Percentiles rank a stretch among this genome's conserved stretches.
phyloP scores from a whole-genome alignment of 345 rosid species.

The Gossypium rotundifolium region DNA sequence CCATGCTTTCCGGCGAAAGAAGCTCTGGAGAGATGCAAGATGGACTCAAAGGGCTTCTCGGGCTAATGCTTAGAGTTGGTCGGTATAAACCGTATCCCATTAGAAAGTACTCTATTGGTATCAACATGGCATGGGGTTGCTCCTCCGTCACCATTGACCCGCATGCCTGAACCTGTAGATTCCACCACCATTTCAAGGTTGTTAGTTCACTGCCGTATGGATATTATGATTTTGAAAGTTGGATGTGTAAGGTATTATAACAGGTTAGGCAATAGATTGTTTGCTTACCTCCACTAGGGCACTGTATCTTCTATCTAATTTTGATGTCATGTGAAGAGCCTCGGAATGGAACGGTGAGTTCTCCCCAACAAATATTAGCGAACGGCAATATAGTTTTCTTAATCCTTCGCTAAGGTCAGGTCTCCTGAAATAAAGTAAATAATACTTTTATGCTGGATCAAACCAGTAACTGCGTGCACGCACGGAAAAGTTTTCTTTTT shows the following conservation, averaged over 20 bases:
- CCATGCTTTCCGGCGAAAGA: conserved; percentile 98
- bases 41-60: conserved; percentile 87
- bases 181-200: not conserved
- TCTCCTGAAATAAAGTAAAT: conserved; percentile 51
- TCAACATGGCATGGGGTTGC: conserved; percentile 94
- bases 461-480: not conserved
- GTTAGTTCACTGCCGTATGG: not conserved
- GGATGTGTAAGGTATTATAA: not conserved
- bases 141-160: conserved; percentile 96
- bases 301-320: conserved; percentile 66
- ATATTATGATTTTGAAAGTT: not conserved
- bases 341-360: conserved; percentile 78
- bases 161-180: conserved; percentile 78
- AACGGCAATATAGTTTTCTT: conserved; percentile 65
- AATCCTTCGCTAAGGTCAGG: conserved; percentile 70
- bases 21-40: conserved; percentile 81
- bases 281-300: conserved; percentile 84
- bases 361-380: conserved; percentile 85
- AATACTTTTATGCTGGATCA: not conserved
- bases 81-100: conserved; percentile 79
- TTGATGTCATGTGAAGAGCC: conserved; percentile 78
- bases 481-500: not conserved
- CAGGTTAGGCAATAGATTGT: not conserved
- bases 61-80: conserved; percentile 71
- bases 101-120: conserved; percentile 85